These are phyloP conservation scores for Ascomycota sp. DNA, from an alignment of 2,329 filamentous ascomycete genomes.

Conservation along the genomic window DNA sequence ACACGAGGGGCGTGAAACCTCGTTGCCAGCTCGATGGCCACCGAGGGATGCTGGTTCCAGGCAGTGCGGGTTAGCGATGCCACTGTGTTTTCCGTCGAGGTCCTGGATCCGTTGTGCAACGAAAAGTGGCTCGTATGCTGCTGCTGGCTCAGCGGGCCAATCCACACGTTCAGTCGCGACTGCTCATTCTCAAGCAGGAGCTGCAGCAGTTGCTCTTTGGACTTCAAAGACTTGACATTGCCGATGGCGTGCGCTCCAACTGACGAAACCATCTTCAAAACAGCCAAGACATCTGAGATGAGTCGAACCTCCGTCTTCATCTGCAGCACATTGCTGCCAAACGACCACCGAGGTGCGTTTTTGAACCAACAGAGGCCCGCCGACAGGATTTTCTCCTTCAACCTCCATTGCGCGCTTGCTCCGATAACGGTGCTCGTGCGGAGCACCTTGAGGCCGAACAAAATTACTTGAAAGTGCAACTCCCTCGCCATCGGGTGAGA, in stretches of 20 bases:
- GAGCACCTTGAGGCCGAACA: slow-evolving; percentile 65
- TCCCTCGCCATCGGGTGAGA: slow-evolving; percentile 79
- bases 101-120: slow-evolving; percentile 19
- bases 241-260: slow-evolving; percentile 33
- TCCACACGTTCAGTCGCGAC: slow-evolving; percentile 69
- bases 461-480: slow-evolving; percentile 70
- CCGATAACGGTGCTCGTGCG: slow-evolving; percentile 48
- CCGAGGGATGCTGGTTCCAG: slow-evolving; percentile 65
- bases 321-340: slow-evolving; percentile 82
- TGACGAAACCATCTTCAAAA: slow-evolving; percentile 42
- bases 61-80: slow-evolving; percentile 55
- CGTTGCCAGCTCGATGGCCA: slow-evolving; percentile 69
- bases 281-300: slow-evolving; percentile 50
- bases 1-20: slow-evolving; percentile 62
- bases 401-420: slow-evolving; percentile 48
- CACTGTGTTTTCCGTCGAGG: slow-evolving; percentile 23
- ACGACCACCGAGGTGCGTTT: slow-evolving; percentile 72
- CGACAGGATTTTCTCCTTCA: slow-evolving; percentile 78
- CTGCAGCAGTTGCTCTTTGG: slow-evolving; percentile 68
- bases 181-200: slow-evolving; percentile 72
- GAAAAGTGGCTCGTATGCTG: slow-evolving; percentile 20
- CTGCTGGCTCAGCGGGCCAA: slow-evolving; percentile 50
- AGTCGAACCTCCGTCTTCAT: slow-evolving; percentile 80
- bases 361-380: slow-evolving; percentile 81
- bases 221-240: slow-evolving; percentile 43